These are phyloP conservation scores for Ceratocystis colombiana DNA, from an alignment of 2,329 filamentous ascomycete genomes.

Conservation along the genomic window DNA sequence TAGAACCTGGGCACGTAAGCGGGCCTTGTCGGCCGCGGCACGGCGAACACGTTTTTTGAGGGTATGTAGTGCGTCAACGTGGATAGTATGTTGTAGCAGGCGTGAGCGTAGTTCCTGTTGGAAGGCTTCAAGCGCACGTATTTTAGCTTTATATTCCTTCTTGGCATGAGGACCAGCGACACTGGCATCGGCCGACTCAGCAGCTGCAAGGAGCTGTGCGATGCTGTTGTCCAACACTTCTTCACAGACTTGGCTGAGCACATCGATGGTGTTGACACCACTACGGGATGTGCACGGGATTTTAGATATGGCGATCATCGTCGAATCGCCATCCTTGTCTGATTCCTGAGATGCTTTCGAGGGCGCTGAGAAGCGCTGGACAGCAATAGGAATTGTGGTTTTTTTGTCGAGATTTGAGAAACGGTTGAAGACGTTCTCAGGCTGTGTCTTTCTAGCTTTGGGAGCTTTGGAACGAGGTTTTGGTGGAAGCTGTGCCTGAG, in stretches of 20 bases:
- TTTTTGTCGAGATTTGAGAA: conserved; percentile 23
- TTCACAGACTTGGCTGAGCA: conserved; percentile 51
- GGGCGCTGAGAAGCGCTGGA: conserved; percentile 49
- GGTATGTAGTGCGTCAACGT: conserved; percentile 49
- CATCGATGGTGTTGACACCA: conserved; percentile 53
- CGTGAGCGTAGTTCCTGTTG: conserved; percentile 46
- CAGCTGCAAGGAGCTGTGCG: conserved; percentile 39
- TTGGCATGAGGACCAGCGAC: conserved; percentile 31
- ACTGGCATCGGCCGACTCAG: conserved; percentile 34
- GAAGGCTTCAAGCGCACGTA: conserved; percentile 49
- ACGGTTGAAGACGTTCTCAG: conserved; percentile 13
- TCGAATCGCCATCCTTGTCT: conserved; percentile 36
- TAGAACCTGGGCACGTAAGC: conserved; percentile 50
- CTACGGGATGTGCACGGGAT: conserved; percentile 45
- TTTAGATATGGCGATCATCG: conserved; percentile 41
- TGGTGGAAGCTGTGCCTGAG: conserved; percentile 13
- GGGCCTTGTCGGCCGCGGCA: conserved; percentile 47
- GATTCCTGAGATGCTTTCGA: conserved; percentile 27
- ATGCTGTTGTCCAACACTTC: conserved; percentile 48
- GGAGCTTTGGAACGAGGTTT: conserved; percentile 17
- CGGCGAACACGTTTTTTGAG: conserved; percentile 48
- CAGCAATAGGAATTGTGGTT: conserved; percentile 43
- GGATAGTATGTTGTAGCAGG: conserved; percentile 50
- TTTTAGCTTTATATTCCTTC: conserved; percentile 47
- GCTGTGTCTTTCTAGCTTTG: conserved; percentile 26